These are phyloP conservation scores for Boletus reticulatus DNA, from an alignment of 768 basidiomycete genomes.

Conservation along the genomic window DNA sequence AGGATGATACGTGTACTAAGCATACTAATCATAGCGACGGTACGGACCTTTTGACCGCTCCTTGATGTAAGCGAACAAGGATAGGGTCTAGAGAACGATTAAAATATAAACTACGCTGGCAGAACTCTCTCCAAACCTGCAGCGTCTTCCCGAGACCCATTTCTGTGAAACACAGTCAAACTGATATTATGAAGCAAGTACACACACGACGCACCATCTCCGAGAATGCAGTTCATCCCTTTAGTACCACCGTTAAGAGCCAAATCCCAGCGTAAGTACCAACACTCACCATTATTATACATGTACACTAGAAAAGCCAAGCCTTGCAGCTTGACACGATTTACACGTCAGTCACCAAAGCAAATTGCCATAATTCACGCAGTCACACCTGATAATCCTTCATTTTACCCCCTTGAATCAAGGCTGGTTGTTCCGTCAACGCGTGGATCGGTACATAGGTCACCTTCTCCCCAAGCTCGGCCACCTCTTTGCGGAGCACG, in stretches of 20 bases:
- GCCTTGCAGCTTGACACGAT: constrained; percentile 46
- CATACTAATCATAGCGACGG: not conserved
- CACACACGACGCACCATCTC: constrained; percentile 49
- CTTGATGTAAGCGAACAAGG: constrained; percentile 66
- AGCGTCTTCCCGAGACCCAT: constrained; percentile 69
- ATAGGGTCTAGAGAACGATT: constrained; percentile 41
- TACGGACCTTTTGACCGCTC: constrained; percentile 45
- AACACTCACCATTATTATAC: constrained; percentile 58
- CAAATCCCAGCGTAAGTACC: not conserved
- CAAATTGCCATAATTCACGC: not conserved
- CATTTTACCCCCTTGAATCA: constrained; percentile 56
- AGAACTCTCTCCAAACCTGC: constrained; percentile 36
- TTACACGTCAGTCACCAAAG: not conserved
- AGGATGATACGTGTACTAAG: not conserved
- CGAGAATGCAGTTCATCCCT: constrained; percentile 72
- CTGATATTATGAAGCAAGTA: no score
- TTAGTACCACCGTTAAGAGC: not conserved
- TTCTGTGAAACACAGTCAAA: constrained; percentile 27
- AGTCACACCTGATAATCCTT: constrained; percentile 65
- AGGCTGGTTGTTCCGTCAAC: constrained; percentile 45
- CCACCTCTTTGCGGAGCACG: constrained; percentile 30
- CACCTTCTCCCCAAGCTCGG: constrained; percentile 26
- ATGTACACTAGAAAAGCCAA: constrained; percentile 63
- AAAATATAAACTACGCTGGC: not conserved
- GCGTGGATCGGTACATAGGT: constrained; percentile 37